A percentile compares a stretch with the other conserved stretches of the same genome.
These are phyloP conservation scores for Fusarium sp. DNA, from an alignment of 2,329 filamentous ascomycete genomes.

Conservation along the genomic window DNA sequence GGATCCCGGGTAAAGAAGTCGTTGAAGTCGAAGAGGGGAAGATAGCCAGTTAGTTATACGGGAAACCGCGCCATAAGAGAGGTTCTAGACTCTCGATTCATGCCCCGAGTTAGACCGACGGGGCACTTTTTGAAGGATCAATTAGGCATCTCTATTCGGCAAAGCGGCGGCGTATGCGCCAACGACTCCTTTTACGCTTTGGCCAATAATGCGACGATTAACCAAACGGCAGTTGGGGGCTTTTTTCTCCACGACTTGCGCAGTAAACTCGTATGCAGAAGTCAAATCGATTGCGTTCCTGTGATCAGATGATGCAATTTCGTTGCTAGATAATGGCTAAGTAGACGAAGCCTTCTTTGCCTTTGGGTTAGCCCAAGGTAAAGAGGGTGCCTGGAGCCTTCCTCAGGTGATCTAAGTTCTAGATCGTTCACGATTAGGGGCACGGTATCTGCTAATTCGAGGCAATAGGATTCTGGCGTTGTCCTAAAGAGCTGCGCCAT, in stretches of 20 bases:
- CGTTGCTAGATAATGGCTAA: fast-evolving
- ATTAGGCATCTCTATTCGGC: not conserved
- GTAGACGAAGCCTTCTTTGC: not conserved
- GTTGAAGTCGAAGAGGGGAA: not conserved
- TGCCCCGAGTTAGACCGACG: not conserved
- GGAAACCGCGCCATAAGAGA: not conserved
- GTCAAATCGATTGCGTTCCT: not conserved
- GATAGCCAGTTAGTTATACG: not conserved
- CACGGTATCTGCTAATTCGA: not conserved
- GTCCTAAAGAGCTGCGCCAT: not conserved
- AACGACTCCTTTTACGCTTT: not conserved
- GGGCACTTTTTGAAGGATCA: not conserved
- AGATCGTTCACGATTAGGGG: not conserved
- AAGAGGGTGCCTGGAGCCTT: no score
- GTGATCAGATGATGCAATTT: not conserved
- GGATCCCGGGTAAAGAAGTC: not conserved
- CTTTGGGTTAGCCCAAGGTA: no score
- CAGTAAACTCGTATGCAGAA: not conserved
- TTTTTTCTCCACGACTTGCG: not conserved
- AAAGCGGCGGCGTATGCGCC: not conserved
- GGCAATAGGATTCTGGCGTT: not conserved
- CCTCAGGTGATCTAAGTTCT: not conserved
- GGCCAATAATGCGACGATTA: not conserved
- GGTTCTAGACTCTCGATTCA: not conserved
- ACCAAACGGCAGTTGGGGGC: not conserved